Base-by-base conservation (phyloP, 805 yeast species). In the Clavispora phyllophila region DNA sequence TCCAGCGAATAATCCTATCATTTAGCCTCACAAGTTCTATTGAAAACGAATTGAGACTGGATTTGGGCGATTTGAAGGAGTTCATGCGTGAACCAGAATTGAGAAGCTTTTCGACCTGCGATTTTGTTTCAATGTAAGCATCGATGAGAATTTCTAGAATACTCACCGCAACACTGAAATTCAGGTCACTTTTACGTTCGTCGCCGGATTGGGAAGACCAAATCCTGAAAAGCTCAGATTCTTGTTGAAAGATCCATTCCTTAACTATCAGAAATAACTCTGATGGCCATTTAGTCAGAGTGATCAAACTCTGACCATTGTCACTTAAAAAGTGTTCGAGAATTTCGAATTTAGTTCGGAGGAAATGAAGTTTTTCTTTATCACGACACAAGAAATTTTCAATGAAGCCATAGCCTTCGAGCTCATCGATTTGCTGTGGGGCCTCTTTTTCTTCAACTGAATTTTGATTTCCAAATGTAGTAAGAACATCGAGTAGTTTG, bases 1-100 rank as follows among this genome's bases (percentile, higher is more conserved):
- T 26, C 90, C 90, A 84, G 34, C 70, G 65, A 2, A 58, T 53
- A 5, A 82, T 56, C 42, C 78, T 67, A 18, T 63, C 69, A 6
- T 64, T 62, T 0, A 80, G 41, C 27, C 63, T 61, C 15, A 62
- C 57, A 36, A 73, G 62, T 12, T 63, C 65, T 3, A 68, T 55
- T n/a, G 68, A 66, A 3, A 68, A 44, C 4, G 68, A 72, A 41
- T 61, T 66, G 19, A 63, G 46, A 7, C 41, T 43, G 2, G 47
- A 37, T 26, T 49, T 50, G 9, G 14, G 28, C 10, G 44, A 43
- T 18, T 47, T 51, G 26, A 53, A 56, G 4, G 33, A 29, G 8
- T 29, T 15, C 3, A 17, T 3, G 19, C 20, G 33, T 9, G 56
- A 29, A 13, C 49, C 55, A 18, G 54, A 54, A 6, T 59, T 50